Evolutionary conservation across 495 filamentous ascomycete genomes (phyloP), one percentile per base, ranked within the genome.

Genomic region (Talaromyces adpressus): DNA sequence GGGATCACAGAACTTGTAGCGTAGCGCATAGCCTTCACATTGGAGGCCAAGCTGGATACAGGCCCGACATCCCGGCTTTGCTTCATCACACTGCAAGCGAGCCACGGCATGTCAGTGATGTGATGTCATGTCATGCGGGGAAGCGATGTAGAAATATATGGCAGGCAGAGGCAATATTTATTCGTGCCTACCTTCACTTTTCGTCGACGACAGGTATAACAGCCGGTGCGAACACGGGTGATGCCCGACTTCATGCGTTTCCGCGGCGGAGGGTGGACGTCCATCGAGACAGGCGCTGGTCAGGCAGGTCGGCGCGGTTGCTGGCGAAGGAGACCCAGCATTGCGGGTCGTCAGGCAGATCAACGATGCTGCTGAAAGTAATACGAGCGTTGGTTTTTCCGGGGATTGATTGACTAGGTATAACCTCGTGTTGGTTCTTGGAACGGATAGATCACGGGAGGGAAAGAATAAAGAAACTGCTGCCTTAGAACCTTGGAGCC

Each of bases 221-320:
- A 59, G 30, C 57, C 57, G 20, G 57, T 59, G 30, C 57, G 57
- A 39, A 59, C 57, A 59, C 57, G 57, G 57, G 57, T 59, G 30
- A 59, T 59, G 29, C 57, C 57, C 11, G 57, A 20, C 30, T 59
- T 59, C 57, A 59, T 34, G 6, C 57, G 57, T n/a, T 59, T 59
- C 18, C 32, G 29, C 30, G n/a, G 57, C 27, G 54, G 54, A 6
- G 54, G 6, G 29, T 59, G 30, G 30, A 29, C 12, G 57, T 34
- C 25, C 30, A 57, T 57, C 12, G 54, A n/a, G 54, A 29, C 25
- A 57, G 54, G 27, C 27, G 54, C 54, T 57, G 25, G 14, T 57
- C 54, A n/a, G 54, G 34, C 12, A 39, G 34, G 34, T 14, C 6
- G 12, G 34, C 34, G 22, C 49, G n/a, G n/a, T 20, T 52, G 49